A percentile compares a stretch with the other conserved stretches of the same genome.
phyloP scores from a whole-genome alignment of 768 basidiomycete genomes.

The Xerocomellus dryophilus region DNA sequence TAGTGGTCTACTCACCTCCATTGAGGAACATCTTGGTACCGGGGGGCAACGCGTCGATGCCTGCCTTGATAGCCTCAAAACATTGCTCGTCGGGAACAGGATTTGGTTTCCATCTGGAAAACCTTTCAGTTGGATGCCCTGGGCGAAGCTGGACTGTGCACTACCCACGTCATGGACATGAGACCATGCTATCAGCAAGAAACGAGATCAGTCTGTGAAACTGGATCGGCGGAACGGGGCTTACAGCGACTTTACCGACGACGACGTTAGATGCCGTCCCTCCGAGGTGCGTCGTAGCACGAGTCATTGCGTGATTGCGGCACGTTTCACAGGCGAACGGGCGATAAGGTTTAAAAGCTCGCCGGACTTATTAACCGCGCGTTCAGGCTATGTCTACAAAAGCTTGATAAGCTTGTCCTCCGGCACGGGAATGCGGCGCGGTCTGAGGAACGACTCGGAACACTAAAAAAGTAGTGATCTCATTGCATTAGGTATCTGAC shows the following conservation, averaged over 20 bases:
- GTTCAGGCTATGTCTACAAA: neutral
- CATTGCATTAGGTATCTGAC: neutral
- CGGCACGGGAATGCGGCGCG: too few relatives aligned
- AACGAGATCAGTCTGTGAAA: neutral
- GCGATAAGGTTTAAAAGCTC: neutral
- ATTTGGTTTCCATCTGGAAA: conserved; percentile 40
- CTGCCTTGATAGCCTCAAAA: conserved; percentile 59
- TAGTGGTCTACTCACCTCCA: conserved; percentile 34
- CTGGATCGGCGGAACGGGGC: neutral
- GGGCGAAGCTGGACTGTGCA: neutral
- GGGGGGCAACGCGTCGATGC: conserved; percentile 39
- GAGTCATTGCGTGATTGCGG: conserved; percentile 22
- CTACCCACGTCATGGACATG: conserved; percentile 54
- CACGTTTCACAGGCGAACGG: neutral
- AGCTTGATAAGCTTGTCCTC: too few relatives aligned
- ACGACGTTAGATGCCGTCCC: conserved; percentile 36
- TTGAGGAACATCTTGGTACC: conserved; percentile 51
- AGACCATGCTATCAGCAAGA: conserved; percentile 42
- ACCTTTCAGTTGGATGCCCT: neutral
- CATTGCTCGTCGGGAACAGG: conserved; percentile 54
- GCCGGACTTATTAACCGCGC: neutral
- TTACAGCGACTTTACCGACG: conserved; percentile 40
- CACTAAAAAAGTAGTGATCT: neutral
- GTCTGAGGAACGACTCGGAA: too few relatives aligned
- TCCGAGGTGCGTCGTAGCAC: conserved; percentile 35